These are phyloP conservation scores for Aspergillus sp. DNA, from an alignment of 2,329 filamentous ascomycete species.

Conservation along the genomic window DNA sequence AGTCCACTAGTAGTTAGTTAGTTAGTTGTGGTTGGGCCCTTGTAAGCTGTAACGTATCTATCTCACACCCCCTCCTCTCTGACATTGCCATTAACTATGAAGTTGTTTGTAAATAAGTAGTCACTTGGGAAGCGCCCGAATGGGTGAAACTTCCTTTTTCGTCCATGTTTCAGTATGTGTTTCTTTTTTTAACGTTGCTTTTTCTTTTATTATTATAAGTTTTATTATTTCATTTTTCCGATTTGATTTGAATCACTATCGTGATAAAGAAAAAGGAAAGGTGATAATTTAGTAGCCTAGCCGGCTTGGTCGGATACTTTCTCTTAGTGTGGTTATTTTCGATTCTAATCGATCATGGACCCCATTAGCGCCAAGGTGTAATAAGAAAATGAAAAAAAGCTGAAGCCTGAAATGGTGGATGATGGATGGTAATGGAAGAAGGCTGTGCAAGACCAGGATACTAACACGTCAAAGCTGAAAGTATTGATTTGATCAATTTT, in stretches of 20 bases:
- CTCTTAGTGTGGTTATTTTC: neutral
- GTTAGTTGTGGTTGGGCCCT: neutral
- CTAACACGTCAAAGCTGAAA: neutral
- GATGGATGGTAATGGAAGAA: neutral
- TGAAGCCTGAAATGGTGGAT: neutral
- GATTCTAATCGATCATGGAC: neutral
- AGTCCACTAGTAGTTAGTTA: neutral
- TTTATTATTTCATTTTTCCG: neutral
- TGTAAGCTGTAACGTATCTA: too few relatives aligned
- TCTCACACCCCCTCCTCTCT: too few relatives aligned
- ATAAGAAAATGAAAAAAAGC: neutral
- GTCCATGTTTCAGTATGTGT: too few relatives aligned
- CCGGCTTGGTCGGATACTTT: neutral
- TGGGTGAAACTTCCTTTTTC: too few relatives aligned
- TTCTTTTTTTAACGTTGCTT: too few relatives aligned
- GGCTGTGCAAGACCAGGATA: neutral
- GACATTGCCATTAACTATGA: too few relatives aligned
- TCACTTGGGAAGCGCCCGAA: too few relatives aligned
- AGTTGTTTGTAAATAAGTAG: too few relatives aligned
- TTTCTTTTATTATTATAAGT: neutral
- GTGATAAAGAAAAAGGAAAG: too few relatives aligned
- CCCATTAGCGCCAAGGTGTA: neutral
- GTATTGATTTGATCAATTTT: too few relatives aligned
- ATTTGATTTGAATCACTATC: neutral
- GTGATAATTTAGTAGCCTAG: neutral